Evolutionary conservation across 2,329 filamentous ascomycete genomes (phyloP).

Genomic region (Phialocephala sp.): DNA sequence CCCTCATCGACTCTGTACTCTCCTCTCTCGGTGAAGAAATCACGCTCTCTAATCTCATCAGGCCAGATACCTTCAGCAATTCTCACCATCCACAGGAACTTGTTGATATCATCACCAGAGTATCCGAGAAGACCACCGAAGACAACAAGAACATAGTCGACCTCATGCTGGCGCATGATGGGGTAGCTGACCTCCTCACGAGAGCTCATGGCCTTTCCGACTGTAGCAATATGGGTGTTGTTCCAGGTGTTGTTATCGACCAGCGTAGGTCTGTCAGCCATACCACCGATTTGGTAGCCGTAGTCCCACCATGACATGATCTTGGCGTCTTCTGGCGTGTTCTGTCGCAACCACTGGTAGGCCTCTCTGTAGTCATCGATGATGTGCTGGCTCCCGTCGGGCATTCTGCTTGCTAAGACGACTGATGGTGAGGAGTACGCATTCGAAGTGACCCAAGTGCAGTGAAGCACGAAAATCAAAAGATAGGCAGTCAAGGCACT

Average conservation of each 20-base stretch:
- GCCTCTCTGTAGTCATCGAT: slow-evolving; percentile 99
- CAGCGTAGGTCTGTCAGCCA: slow-evolving; percentile 95
- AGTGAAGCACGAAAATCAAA: slow-evolving; percentile 93
- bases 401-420: slow-evolving; percentile 88
- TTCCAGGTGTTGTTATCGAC: slow-evolving; percentile 99
- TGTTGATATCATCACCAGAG: slow-evolving; percentile 99
- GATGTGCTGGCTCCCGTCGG: slow-evolving; percentile 96
- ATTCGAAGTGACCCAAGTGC: slow-evolving; percentile 99
- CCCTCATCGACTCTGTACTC: slow-evolving; percentile 95
- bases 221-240: slow-evolving; percentile 98
- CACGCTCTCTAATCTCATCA: slow-evolving; percentile 96
- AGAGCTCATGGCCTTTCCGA: slow-evolving; percentile 98
- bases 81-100: slow-evolving; percentile 99
- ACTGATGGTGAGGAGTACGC: slow-evolving; percentile 98
- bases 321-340: slow-evolving; percentile 93
- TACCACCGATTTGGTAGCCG: slow-evolving; percentile 98
- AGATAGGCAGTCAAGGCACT: slow-evolving; percentile 78
- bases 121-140: slow-evolving; percentile 96
- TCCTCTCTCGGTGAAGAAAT: slow-evolving; percentile 91
- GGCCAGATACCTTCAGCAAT: slow-evolving; percentile 99
- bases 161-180: slow-evolving; percentile 97
- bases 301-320: slow-evolving; percentile 99
- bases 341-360: slow-evolving; percentile 99
- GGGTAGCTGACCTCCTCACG: slow-evolving; percentile 97
- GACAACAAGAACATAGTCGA: slow-evolving; percentile 97